These are phyloP conservation scores for Euphorbia peplus DNA, from an alignment of 345 rosid genomes.

Conservation along the genomic window DNA sequence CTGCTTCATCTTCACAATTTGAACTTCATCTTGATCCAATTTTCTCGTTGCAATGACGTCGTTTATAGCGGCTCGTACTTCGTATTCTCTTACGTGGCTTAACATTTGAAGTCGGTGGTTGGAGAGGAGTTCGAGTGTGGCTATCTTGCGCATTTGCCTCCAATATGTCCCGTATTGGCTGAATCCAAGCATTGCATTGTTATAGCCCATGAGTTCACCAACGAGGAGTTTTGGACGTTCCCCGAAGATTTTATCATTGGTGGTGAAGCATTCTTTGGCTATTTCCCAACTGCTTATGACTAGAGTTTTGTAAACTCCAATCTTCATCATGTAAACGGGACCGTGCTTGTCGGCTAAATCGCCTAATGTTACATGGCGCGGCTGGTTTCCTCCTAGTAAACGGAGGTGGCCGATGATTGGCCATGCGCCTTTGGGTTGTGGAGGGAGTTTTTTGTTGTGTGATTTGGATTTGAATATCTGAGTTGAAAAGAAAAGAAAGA, in stretches of 20 bases:
- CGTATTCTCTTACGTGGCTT: constrained; percentile 22
- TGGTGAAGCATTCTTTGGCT: constrained; percentile 37
- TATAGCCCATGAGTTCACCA: constrained; percentile 22
- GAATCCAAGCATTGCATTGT: constrained; percentile 26
- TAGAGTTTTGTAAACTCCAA: constrained; percentile 29
- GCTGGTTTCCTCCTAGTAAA: constrained; percentile 29
- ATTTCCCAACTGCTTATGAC: constrained; percentile 28
- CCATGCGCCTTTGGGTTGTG: constrained; percentile 30
- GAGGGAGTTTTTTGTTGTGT: neutral
- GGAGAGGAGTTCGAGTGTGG: constrained; percentile 23
- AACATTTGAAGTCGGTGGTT: constrained; percentile 25
- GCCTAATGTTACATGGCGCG: constrained; percentile 23
- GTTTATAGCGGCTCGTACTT: constrained; percentile 9
- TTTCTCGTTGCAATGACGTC: constrained; percentile 17
- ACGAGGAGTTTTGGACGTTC: constrained; percentile 27
- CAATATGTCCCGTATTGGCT: constrained; percentile 34
- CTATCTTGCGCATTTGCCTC: constrained; percentile 34
- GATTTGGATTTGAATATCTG: neutral
- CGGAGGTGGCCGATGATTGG: constrained; percentile 43
- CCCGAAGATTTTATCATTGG: constrained; percentile 27
- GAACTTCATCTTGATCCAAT: neutral
- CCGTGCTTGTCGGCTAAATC: constrained; percentile 34
- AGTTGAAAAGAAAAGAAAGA: neutral
- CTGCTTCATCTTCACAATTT: constrained; percentile 32
- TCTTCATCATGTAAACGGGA: constrained; percentile 28